Conservation (phyloP, 768 basidiomycete genomes). For the Russula sp. region DNA sequence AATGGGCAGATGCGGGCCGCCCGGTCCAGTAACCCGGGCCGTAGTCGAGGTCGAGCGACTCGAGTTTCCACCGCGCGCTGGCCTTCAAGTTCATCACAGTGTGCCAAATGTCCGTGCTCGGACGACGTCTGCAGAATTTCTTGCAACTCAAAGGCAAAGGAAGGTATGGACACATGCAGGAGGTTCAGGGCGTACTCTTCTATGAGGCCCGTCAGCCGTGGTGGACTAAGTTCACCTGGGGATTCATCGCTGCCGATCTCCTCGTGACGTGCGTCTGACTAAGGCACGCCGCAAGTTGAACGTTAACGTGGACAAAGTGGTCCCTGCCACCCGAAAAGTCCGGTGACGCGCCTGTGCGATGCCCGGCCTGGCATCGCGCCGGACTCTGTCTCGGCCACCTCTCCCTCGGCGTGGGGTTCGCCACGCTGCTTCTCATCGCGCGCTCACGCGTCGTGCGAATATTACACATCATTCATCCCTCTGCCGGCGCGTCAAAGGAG, state of each 20-base stretch:
- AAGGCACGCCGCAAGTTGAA: constrained; percentile 16
- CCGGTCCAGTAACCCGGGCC: too few species aligned
- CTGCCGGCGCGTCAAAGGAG: constrained; percentile 5
- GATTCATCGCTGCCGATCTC: constrained; percentile 22
- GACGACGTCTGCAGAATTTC: constrained; percentile 8
- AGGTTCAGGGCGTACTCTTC: constrained; percentile 5
- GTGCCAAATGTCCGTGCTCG: constrained; percentile 2
- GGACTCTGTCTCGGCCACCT: constrained; percentile 18
- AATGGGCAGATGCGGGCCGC: too few species aligned
- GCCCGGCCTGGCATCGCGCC: constrained; percentile 23
- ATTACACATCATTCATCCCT: constrained; percentile 17
- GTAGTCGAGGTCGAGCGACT: background rate
- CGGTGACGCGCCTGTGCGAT: constrained; percentile 4
- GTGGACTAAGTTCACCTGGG: constrained; percentile 23
- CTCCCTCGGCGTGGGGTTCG: constrained; percentile 20
- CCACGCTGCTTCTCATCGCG: constrained; percentile 16
- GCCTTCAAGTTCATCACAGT: background rate
- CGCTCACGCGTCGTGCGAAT: constrained; percentile 23
- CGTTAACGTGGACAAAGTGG: constrained; percentile 24
- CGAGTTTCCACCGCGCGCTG: background rate
- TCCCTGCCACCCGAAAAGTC: constrained; percentile 9
- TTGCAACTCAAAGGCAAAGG: constrained; percentile 2
- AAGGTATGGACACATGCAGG: constrained; percentile 10
- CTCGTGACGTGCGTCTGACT: constrained; percentile 22
- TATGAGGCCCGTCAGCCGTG: constrained; percentile 19